Percentiles rank a stretch among this genome's conserved stretches.
Evolutionary conservation across 2,329 filamentous ascomycete genomes (phyloP).

Genomic region (Aciculosporium take): DNA sequence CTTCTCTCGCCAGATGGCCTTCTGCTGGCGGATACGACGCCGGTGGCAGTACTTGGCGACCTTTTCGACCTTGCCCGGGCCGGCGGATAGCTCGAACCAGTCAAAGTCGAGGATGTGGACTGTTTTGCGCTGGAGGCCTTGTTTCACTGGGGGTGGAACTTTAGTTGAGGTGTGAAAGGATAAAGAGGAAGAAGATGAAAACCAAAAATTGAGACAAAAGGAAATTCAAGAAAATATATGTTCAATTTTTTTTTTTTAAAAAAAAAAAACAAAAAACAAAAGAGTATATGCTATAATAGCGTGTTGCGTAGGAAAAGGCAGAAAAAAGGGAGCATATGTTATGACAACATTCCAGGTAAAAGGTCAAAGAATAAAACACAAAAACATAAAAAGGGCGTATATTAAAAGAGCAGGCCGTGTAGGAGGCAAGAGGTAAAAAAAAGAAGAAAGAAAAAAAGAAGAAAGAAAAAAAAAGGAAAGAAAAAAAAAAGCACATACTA

Average conservation of each 20-base stretch:
- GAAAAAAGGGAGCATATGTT: too few species aligned
- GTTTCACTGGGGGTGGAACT: conserved; percentile 17
- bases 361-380: too few species aligned
- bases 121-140: conserved; percentile 20
- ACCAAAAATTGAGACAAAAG: background rate
- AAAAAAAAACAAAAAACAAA: too few species aligned
- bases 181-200: background rate
- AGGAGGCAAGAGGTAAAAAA: too few species aligned
- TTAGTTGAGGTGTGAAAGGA: too few species aligned
- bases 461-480: background rate
- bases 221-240: background rate
- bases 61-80: conserved; percentile 8
- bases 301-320: too few species aligned
- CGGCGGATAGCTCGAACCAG: conserved; percentile 37
- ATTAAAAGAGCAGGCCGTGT: too few species aligned
- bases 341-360: too few species aligned
- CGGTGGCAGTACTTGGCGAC: background rate
- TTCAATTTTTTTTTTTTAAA: background rate
- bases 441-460: background rate
- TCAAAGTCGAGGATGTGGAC: conserved; percentile 32
- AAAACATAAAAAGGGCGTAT: too few species aligned
- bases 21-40: conserved; percentile 1
- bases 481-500: too few species aligned
- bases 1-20: conserved; percentile 18
- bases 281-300: too few species aligned